phyloP scores from a whole-genome alignment of 2,329 filamentous ascomycete species.

The Gremmenia infestans region DNA sequence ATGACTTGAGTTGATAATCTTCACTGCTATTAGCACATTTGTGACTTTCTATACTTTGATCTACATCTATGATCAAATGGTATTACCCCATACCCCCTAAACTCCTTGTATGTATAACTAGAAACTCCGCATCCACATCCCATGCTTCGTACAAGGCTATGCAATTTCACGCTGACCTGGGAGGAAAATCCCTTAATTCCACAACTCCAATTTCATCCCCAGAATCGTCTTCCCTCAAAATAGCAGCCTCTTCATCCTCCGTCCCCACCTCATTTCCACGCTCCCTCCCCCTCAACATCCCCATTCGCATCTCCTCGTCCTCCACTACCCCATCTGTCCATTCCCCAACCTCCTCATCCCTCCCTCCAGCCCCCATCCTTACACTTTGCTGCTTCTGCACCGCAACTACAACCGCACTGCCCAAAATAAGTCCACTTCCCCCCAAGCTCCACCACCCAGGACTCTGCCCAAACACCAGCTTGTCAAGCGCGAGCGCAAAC shows the following conservation, averaged over 20 bases:
- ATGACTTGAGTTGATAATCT: too few species aligned
- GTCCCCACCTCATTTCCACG: neutral
- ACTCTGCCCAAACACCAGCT: constrained; percentile 56
- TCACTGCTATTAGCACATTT: too few species aligned
- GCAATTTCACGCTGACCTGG: neutral
- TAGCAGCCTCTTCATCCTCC: neutral
- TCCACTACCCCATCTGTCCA: neutral
- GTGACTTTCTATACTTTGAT: neutral
- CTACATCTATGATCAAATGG: neutral
- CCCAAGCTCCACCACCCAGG: constrained; percentile 53
- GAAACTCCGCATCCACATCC: neutral
- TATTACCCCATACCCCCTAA: neutral
- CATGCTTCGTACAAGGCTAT: neutral
- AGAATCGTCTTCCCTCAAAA: too few species aligned
- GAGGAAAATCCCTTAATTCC: neutral
- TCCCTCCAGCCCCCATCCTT: neutral
- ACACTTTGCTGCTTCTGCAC: constrained; percentile 29
- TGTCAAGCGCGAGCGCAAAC: constrained; percentile 61
- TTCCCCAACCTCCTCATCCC: constrained; percentile 2
- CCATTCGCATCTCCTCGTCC: constrained; percentile 14
- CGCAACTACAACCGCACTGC: constrained; percentile 60
- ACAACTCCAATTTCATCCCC: neutral
- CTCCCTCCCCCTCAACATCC: constrained; percentile 10
- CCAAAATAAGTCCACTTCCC: constrained; percentile 60
- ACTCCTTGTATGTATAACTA: neutral